Base-by-base conservation (phyloP, 176 grass and related monocot genomes). In the Carex parvula region DNA sequence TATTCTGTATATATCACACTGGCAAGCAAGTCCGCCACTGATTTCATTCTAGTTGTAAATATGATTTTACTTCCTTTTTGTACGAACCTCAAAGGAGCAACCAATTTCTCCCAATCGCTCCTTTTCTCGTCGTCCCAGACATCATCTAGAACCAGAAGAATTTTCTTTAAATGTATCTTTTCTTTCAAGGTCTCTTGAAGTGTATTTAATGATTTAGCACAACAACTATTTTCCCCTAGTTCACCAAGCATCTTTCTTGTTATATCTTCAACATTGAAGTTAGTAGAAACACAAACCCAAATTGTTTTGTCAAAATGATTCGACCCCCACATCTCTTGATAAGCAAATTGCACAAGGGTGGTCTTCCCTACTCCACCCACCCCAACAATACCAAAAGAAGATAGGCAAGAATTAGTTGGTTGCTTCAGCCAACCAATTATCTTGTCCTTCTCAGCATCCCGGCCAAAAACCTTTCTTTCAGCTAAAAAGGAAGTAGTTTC, bases 81-180 rank as follows among this genome's bases (percentile, higher is more conserved):
- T 30, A 17, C 56, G 66, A 30, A 46, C 22, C 56, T 77, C 20
- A 85, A 63, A 4, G 77, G 54, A 11, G 59, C 62, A 24, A 87
- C 2, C 6, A 71, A 20, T 46, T 59, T 22, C 20, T 44, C 60
- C 86, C 86, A 87, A 5, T 64, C 64, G 8, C n/a, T 55, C 21
- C 12, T 66, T 0, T 52, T 29, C 0, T 79, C 20, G 11, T 85
- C 70, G 0, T 64, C 22, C 70, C 83, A 79, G 0, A 87, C 55
- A 83, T 87, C 86, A 87, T 87, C 86, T 12, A 87, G 39, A 57
- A 87, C 2, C 8, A 87, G 53, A 44, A 87, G 50, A 24, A 88
- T 4, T 60, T 58, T 88, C 52, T 62, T 73, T 17, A 32, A 60
- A 2, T 21, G 24, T 2, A 79, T 12, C 2, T 78, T 79, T 52